A percentile compares a stretch with the other conserved stretches of the same genome.
Evolutionary conservation across 805 yeast species (phyloP).

Genomic region (Metschnikowia colocasiae): DNA sequence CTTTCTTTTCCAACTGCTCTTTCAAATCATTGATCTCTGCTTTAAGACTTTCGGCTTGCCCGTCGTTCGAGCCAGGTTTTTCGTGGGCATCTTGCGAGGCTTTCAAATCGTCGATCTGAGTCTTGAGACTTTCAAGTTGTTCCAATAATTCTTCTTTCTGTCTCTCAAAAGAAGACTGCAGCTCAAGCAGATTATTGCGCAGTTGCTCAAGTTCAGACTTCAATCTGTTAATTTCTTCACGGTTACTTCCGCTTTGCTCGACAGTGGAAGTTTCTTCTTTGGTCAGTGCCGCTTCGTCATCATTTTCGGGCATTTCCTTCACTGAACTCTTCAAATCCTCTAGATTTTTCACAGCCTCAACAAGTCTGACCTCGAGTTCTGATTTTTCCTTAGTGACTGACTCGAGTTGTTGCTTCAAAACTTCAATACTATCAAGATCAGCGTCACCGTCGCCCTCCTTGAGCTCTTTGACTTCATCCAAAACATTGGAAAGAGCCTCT

Average conservation of each 20-base stretch:
- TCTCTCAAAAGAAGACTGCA: not conserved
- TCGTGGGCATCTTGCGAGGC: not conserved
- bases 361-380: slow-evolving; percentile 9
- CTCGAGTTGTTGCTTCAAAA: not conserved
- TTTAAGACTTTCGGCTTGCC: not conserved
- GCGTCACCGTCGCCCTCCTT: not conserved
- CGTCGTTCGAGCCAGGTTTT: not conserved
- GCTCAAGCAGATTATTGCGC: not conserved
- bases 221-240: slow-evolving; percentile 2
- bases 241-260: not conserved
- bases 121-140: not conserved
- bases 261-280: not conserved
- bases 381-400: slow-evolving; percentile 9
- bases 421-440: not conserved
- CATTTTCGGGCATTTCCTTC: not conserved
- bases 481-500: slow-evolving; percentile 8
- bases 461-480: slow-evolving; percentile 10
- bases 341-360: not conserved
- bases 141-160: not conserved
- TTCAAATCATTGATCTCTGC: slow-evolving; percentile 11
- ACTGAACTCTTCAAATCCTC: slow-evolving; percentile 4
- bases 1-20: slow-evolving; percentile 17
- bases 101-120: not conserved
- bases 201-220: slow-evolving; percentile 4
- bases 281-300: not conserved